phyloP scores from a whole-genome alignment of 2,329 filamentous ascomycete species.

The Fusarium concolor region DNA sequence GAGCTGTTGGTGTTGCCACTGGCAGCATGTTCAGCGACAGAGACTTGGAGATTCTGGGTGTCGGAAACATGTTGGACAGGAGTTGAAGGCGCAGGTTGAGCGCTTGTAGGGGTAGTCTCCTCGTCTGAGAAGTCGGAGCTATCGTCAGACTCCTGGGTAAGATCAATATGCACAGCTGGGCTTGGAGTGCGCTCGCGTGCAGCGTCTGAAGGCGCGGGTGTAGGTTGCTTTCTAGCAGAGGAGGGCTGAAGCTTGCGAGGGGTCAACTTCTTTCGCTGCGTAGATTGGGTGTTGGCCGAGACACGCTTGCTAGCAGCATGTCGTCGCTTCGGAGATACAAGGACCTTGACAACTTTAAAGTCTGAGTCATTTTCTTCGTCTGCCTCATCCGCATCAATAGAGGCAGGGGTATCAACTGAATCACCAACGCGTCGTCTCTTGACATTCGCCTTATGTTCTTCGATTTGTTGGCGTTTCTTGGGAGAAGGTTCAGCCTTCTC shows the following conservation, averaged over 20 bases:
- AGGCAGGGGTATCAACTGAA: not conserved
- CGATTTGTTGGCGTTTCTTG: slow-evolving; percentile 7
- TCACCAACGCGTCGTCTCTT: slow-evolving; percentile 32
- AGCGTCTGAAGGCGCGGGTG: not conserved
- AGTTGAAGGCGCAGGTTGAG: not conserved
- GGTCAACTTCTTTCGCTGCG: slow-evolving; percentile 1
- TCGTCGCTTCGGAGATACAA: slow-evolving; percentile 6
- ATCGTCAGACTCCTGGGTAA: slow-evolving; percentile 20
- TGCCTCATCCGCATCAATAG: not conserved
- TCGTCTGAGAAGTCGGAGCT: slow-evolving; percentile 28
- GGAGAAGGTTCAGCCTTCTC: slow-evolving; percentile 30
- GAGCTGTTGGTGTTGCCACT: not conserved
- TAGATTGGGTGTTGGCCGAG: not conserved
- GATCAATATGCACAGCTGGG: slow-evolving; percentile 9
- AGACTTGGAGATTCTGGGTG: not conserved
- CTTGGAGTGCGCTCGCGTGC: not conserved
- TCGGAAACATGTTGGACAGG: not conserved
- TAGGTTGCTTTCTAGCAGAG: not conserved
- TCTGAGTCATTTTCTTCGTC: slow-evolving; percentile 4
- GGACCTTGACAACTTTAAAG: slow-evolving; percentile 11
- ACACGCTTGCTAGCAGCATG: not conserved
- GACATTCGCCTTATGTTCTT: not conserved
- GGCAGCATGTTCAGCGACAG: too few relatives aligned
- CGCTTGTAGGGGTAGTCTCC: not conserved
- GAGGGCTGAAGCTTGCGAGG: not conserved